Evolutionary conservation across 179 eudicot species (phyloP).

Genomic region (Vitellaria paradoxa): DNA sequence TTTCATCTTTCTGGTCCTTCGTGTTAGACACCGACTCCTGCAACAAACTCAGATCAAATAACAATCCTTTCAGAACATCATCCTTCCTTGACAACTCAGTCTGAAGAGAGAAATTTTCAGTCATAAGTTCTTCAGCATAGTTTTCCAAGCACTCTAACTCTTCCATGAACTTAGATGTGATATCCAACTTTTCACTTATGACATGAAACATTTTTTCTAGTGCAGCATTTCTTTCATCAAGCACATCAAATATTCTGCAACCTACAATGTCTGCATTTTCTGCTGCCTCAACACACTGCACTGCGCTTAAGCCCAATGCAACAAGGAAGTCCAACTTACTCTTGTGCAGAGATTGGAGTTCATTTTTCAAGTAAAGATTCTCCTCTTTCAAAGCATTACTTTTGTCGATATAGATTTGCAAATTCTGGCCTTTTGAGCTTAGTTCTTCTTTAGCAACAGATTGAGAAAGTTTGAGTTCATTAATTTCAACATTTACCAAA

Average conservation of each 20-base stretch:
- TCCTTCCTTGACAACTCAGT: slow-evolving; percentile 80
- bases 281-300: slow-evolving; percentile 27
- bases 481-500: slow-evolving; percentile 27
- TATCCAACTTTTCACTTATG: slow-evolving; percentile 30
- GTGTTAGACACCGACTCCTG: slow-evolving; percentile 75
- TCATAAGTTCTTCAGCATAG: slow-evolving; percentile 37
- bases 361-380: slow-evolving; percentile 43
- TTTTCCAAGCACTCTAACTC: slow-evolving; percentile 53
- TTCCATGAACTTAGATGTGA: slow-evolving; percentile 32
- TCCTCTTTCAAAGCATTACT: slow-evolving; percentile 36
- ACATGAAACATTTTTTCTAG: slow-evolving; percentile 41
- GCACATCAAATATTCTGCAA: slow-evolving; percentile 27
- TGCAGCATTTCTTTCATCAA: slow-evolving; percentile 27
- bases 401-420: slow-evolving; percentile 33
- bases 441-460: slow-evolving; percentile 35
- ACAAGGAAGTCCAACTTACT: slow-evolving; percentile 24
- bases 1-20: slow-evolving; percentile 69
- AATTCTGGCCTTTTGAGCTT: slow-evolving; percentile 36
- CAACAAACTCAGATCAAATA: slow-evolving; percentile 76
- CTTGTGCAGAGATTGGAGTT: slow-evolving; percentile 31
- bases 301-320: slow-evolving; percentile 23
- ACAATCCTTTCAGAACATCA: slow-evolving; percentile 64
- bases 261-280: slow-evolving; percentile 33
- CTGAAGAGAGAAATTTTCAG: slow-evolving; percentile 45
- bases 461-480: slow-evolving; percentile 29